Conservation (phyloP, 176 grass and related monocot species). For the Cenchrus purpureus region DNA sequence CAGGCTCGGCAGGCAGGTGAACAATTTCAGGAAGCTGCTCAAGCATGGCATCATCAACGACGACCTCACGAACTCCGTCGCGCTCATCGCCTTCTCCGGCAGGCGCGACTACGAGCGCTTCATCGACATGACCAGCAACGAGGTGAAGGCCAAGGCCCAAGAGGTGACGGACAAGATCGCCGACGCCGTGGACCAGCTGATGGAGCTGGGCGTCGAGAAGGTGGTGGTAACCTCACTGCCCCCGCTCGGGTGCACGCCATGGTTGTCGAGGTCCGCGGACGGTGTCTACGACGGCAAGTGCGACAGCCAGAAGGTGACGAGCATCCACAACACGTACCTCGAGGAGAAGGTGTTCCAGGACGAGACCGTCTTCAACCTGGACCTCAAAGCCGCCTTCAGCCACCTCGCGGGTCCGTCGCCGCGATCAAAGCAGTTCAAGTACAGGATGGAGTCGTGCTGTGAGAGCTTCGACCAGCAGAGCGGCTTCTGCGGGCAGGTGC, state of each 20-base stretch:
- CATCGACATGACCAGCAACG: not conserved
- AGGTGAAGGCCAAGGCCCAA: slow-evolving; percentile 1
- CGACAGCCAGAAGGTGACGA: slow-evolving; percentile 7
- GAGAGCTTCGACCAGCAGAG: slow-evolving; percentile 24
- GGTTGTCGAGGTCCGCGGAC: slow-evolving; percentile 20
- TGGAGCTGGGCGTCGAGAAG: slow-evolving; percentile 40
- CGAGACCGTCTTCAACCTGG: not conserved
- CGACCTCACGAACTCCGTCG: slow-evolving; percentile 36
- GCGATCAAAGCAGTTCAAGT: slow-evolving; percentile 10
- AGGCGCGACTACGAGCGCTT: slow-evolving; percentile 32
- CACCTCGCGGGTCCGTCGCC: not conserved
- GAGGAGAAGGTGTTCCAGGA: not conserved
- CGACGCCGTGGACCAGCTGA: slow-evolving; percentile 28
- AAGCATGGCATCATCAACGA: slow-evolving; percentile 30
- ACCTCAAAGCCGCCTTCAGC: slow-evolving; percentile 14
- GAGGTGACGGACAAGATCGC: slow-evolving; percentile 36
- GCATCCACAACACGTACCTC: slow-evolving; percentile 40
- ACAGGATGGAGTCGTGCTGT: slow-evolving; percentile 48
- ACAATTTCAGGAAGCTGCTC: slow-evolving; percentile 26
- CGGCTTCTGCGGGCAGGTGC: slow-evolving; percentile 33
- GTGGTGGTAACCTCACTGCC: slow-evolving; percentile 54
- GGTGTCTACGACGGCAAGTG: slow-evolving; percentile 27
- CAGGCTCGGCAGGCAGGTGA: slow-evolving; percentile 30
- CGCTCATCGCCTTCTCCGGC: slow-evolving; percentile 55
- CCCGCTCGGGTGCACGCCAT: slow-evolving; percentile 57